Conservation (phyloP, 768 basidiomycete genomes). For the Kwoniella europaea region DNA sequence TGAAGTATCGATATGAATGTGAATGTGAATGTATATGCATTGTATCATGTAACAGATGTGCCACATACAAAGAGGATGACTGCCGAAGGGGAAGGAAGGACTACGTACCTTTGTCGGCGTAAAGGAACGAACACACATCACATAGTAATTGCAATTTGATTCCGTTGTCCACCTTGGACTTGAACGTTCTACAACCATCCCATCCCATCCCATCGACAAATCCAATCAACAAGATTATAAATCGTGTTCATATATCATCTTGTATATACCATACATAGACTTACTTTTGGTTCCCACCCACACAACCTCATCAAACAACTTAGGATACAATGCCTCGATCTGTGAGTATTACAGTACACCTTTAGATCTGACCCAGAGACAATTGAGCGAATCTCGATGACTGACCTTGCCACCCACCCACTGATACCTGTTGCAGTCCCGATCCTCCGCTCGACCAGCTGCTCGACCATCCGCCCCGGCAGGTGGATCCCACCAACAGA, state of each 20-base stretch:
- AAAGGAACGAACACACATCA: not conserved
- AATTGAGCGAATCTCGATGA: too few relatives aligned
- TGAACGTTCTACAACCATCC: constrained; percentile 15
- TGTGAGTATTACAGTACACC: constrained; percentile 34
- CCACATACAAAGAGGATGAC: too few relatives aligned
- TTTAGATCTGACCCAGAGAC: not conserved
- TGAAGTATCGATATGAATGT: not conserved
- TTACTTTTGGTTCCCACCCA: not conserved
- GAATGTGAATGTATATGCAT: not conserved
- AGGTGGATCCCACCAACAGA: constrained; percentile 35
- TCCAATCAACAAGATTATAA: constrained; percentile 5
- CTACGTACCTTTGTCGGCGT: constrained; percentile 6
- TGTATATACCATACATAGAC: not conserved
- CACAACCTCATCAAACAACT: constrained; percentile 1
- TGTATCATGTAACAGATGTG: not conserved
- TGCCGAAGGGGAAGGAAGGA: too few relatives aligned
- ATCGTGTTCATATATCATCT: not conserved
- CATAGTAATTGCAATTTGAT: not conserved
- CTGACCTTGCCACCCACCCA: constrained; percentile 19
- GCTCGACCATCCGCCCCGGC: constrained; percentile 45
- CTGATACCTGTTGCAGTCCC: constrained; percentile 26
- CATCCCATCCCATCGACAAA: not conserved
- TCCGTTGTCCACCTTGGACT: not conserved
- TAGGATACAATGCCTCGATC: constrained; percentile 44
- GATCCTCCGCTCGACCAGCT: constrained; percentile 53